These are phyloP conservation scores for Gastrolobium villosum DNA, from an alignment of 306 rosid genomes.

Conservation along the genomic window DNA sequence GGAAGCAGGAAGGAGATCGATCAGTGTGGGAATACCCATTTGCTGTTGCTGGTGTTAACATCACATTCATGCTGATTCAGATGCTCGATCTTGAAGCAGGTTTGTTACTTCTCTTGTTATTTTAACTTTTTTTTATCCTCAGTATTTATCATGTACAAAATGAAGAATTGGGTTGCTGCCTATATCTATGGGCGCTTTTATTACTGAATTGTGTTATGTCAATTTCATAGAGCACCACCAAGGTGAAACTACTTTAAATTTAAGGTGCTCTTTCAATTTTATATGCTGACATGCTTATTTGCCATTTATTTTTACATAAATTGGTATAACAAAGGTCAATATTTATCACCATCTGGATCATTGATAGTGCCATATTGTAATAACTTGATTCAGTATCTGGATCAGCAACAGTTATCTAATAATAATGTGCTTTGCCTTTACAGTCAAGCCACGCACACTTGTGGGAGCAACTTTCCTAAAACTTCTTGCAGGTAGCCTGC, in stretches of 20 bases:
- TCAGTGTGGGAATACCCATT: constrained; percentile 99
- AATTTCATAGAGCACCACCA: constrained; percentile 5
- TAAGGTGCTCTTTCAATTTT: neutral
- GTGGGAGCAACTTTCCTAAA: constrained; percentile 94
- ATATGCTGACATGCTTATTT: neutral
- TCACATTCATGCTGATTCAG: constrained; percentile 97
- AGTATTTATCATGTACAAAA: constrained; percentile 25
- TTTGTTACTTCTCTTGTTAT: constrained; percentile 48
- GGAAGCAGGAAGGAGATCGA: constrained; percentile 96
- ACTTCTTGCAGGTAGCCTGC: constrained; percentile 80
- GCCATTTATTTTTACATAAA: constrained; percentile 4
- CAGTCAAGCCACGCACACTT: constrained; percentile 92
- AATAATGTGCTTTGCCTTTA: constrained; percentile 50
- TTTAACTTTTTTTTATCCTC: neutral
- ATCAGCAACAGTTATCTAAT: constrained; percentile 44
- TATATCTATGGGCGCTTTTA: constrained; percentile 1
- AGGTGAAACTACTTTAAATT: constrained; percentile 14
- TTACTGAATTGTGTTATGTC: constrained; percentile 20
- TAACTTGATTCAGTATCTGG: constrained; percentile 18
- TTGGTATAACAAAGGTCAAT: neutral
- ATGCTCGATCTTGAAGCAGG: constrained; percentile 99
- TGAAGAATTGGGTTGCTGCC: constrained; percentile 11
- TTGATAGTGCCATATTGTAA: constrained; percentile 9
- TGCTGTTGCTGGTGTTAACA: constrained; percentile 99
- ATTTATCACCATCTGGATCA: constrained; percentile 21